Base-by-base conservation (phyloP, 1,139 yeast species). In the Geotrichum armillariae region DNA sequence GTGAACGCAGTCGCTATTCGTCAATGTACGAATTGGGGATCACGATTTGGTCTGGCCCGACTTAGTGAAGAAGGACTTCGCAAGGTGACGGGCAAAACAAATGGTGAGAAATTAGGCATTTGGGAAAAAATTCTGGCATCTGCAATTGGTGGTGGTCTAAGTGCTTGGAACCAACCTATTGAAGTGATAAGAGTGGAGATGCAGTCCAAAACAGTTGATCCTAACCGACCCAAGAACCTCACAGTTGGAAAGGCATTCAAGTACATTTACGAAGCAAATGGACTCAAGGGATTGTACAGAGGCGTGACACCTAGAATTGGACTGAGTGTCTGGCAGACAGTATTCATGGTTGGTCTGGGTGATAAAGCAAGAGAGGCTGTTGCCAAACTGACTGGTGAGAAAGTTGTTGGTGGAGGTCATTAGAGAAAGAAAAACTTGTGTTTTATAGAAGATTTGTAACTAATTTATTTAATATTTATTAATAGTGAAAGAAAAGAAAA, bases 21-120 rank as follows among this genome's bases (percentile, higher is more conserved):
- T 72, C 99, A 93, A 70, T 86, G 90, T 86, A 91, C 99, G 60
- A 93, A 93, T 71, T 93, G 99, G 99, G 99, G 99, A 49, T 89
- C 97, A 23, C 79, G 99, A 66, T 93, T 91, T 66, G 99, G 98
- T 35, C 77, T 93, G 45, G 79, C 96, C 16, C 81, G 99, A 66
- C 78, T 91, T 65, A 95, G 96, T 22, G 99, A 93, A 74, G 95
- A 87, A 60, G 76, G 73, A 7, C 89, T 93, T 63, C 82, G 90
- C 65, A 76, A 73, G 42, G 49, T 77, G 21, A 77, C 83, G 22
- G 83, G 83, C 48, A 86, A 88, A 70, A 69, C 73, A 21, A 77
- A 79, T 42, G 77, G 77, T 53, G 84, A 84, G 49, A 52, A 55
- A 18, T 78, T 93, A 59, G 72, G 74, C 56, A 87, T 95, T 1